Conservation (phyloP, 2,329 filamentous ascomycete genomes). For the Ophiostoma angusticollis region DNA sequence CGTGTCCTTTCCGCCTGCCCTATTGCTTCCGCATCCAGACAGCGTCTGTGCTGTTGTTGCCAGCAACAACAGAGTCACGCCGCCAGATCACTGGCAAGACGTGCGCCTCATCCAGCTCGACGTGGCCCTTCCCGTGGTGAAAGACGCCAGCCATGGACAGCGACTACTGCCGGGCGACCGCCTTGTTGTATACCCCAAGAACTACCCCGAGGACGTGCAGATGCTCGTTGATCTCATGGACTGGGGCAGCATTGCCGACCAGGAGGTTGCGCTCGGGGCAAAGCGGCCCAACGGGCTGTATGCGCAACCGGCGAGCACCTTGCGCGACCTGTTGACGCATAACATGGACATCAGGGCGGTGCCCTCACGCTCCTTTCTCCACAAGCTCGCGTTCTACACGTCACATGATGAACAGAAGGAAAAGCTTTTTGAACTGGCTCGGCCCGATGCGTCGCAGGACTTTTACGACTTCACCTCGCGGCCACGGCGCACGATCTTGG, state of each 20-base stretch:
- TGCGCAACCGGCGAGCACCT: conserved; percentile 33
- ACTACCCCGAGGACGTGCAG: conserved; percentile 70
- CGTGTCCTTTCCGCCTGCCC: conserved; percentile 17
- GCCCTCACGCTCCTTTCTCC: conserved; percentile 76
- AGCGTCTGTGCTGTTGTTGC: conserved; percentile 45
- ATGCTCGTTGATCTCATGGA: conserved; percentile 64
- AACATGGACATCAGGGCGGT: conserved; percentile 85
- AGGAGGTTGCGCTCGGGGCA: conserved; percentile 40
- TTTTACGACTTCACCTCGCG: conserved; percentile 93
- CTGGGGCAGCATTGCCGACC: conserved; percentile 64
- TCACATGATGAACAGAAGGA: conserved; percentile 60
- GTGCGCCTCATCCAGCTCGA: conserved; percentile 65
- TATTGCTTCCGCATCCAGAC: conserved; percentile 42
- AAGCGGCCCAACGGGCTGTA: conserved; percentile 11
- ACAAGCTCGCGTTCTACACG: conserved; percentile 64
- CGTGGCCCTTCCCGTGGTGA: conserved; percentile 19
- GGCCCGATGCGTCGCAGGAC: conserved; percentile 71
- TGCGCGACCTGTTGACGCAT: conserved; percentile 65
- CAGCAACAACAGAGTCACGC: conserved; percentile 62
- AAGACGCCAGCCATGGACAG: conserved; percentile 18
- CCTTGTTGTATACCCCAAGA: conserved; percentile 73
- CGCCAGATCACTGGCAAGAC: conserved; percentile 77
- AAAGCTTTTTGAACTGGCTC: conserved; percentile 70
- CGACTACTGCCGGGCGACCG: conserved; percentile 70
- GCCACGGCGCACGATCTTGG: conserved; percentile 77